Evolutionary conservation across 2,329 filamentous ascomycete genomes (phyloP).

Genomic region (Lachnum nothofagi): DNA sequence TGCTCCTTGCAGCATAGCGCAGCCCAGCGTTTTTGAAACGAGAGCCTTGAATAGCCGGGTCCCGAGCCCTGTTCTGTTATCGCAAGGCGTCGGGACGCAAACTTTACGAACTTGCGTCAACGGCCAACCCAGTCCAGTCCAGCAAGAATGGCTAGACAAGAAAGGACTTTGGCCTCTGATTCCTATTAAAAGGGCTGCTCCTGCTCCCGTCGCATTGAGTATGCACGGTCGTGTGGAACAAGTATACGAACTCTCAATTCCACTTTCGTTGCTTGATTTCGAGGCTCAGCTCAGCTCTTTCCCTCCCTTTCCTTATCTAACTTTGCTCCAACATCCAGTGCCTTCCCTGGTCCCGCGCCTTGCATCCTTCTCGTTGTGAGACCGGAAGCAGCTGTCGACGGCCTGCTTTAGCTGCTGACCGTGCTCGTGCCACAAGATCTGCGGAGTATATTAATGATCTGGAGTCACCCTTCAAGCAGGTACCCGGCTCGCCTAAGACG

Average conservation of each 20-base stretch:
- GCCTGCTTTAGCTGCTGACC: conserved; percentile 2
- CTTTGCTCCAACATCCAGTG: not conserved
- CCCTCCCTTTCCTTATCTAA: conserved; percentile 8
- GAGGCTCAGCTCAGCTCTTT: not conserved
- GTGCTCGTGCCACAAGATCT: not conserved
- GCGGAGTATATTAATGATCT: not conserved
- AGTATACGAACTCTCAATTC: not conserved
- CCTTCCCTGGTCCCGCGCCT: not conserved
- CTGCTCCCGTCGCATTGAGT: not conserved
- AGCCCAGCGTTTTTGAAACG: not conserved
- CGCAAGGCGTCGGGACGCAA: no score
- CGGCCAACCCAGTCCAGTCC: not conserved
- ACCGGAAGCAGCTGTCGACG: not conserved
- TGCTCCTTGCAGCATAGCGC: not conserved
- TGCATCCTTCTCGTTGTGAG: not conserved
- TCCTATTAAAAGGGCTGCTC: not conserved
- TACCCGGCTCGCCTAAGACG: conserved; percentile 7
- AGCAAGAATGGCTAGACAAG: not conserved
- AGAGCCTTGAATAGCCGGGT: not conserved
- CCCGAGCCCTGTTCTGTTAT: no score
- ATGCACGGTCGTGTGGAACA: not conserved
- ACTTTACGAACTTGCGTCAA: not conserved
- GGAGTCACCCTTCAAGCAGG: conserved; percentile 7
- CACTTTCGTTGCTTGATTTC: no score
- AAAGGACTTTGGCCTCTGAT: not conserved